Evolutionary conservation across 805 yeast species (phyloP), one percentile per base, ranked within the genome.

Genomic region (Sugiyamaella valdiviana): DNA sequence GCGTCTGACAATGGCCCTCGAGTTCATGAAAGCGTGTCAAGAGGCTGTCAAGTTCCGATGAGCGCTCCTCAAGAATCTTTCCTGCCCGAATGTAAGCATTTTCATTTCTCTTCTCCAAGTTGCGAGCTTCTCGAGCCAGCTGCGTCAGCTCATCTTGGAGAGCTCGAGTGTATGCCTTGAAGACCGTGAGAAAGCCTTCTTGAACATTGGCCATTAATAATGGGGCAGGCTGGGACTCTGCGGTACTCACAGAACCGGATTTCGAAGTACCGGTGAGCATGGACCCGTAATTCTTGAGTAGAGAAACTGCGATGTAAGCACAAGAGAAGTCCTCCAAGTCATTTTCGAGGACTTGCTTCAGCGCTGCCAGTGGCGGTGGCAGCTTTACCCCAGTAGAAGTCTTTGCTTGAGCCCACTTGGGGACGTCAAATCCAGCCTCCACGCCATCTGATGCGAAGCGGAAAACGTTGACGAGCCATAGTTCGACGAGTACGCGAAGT

Each of bases 81-180:
- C 95, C 95, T 0, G 84, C 79, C 55, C 84, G 74, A 48, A 85
- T 77, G 46, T 83, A 78, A 2, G 80, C 76, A 47, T 74, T 76
- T 40, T 73, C 71, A 48, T 75, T 77, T 45, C 68, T 70, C 17
- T 64, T 63, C 17, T 65, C 64, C 10, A 72, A 59, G 17, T 64
- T 66, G 9, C 59, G 52, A 0, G 75, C 59, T n/a, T 62, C 62
- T n/a, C 62, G 57, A 43, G 71, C 68, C n/a, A 72, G 54, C 1
- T 60, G 62, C 2, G 61, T 60, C 0, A 78, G 61, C 22, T 64
- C 62, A 1, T 56, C 38, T 1, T 71, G 65, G 51, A 74, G 80
- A 45, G 77, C 63, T 53, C 78, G 78, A 14, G 77, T 50, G 57
- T 83, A 81, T 2, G 71, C 60, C 1, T 73, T 68, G 0, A 79